Evolutionary conservation across 2,329 filamentous ascomycete genomes (phyloP).

Genomic region (Huntiella decipiens): DNA sequence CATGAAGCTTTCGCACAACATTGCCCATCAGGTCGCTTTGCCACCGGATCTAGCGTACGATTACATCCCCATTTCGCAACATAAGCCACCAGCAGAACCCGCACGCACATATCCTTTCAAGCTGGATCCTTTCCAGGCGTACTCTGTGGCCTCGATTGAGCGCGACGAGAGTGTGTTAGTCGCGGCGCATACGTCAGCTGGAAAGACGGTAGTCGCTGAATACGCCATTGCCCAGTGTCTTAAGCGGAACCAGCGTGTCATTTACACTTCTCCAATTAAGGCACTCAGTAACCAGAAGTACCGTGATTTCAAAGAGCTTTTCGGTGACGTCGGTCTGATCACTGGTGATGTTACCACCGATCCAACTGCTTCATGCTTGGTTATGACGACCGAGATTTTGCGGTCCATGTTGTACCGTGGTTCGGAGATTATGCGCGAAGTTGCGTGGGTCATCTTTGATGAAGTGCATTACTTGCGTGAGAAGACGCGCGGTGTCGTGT

Average conservation of each 20-base stretch:
- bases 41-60: constrained; percentile 88
- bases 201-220: constrained; percentile 95
- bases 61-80: constrained; percentile 85
- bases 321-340: constrained; percentile 95
- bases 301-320: constrained; percentile 84
- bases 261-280: constrained; percentile 98
- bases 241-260: constrained; percentile 93
- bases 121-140: constrained; percentile 90
- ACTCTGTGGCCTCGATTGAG: constrained; percentile 88
- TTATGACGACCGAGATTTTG: constrained; percentile 99
- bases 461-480: constrained; percentile 98
- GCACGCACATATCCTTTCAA: constrained; percentile 75
- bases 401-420: constrained; percentile 96
- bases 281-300: constrained; percentile 98
- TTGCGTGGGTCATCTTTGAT: constrained; percentile 95
- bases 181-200: constrained; percentile 90
- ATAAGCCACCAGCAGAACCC: constrained; percentile 74
- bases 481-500: constrained; percentile 84
- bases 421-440: constrained; percentile 98
- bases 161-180: constrained; percentile 91
- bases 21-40: constrained; percentile 91
- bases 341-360: constrained; percentile 99
- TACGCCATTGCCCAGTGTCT: constrained; percentile 96
- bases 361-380: constrained; percentile 87
- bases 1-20: constrained; percentile 84